Evolutionary conservation across 1,139 yeast species (phyloP), one percentile per base, ranked within the genome.

Genomic region (Candida neerlandica): DNA sequence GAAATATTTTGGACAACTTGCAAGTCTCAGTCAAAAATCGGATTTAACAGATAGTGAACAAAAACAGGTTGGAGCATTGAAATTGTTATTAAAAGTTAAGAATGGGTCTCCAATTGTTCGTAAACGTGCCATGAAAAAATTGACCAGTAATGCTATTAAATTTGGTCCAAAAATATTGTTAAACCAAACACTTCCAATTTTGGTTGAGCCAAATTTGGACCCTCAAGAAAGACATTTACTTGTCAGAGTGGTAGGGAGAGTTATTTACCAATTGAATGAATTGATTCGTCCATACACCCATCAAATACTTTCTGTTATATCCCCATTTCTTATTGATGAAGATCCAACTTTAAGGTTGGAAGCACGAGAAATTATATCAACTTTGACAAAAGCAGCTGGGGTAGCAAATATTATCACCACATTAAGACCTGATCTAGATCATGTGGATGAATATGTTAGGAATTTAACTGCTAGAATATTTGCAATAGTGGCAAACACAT

Each of bases 161-260:
- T 81, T 85, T 58, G 97, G 97, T 0, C 86, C 97, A 0, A 78
- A 81, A 46, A 64, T 83, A 0, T 64, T 91, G 18, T 86, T 92
- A 59, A 80, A 82, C 50, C 85, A 82, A 53, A 75, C 89, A 6
- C 70, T 92, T 14, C 96, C 97, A 0, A 67, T 92, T 15, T 68
- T 92, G 35, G 71, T 87, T 62, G 97, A 90, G 55, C 84, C 84
- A 21, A 69, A 81, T 7, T 69, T 91, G 38, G 95, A 86, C 56
- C 95, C 89, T 47, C 91, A 85, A 57, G 97, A 92, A 63, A 76
- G 96, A 29, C 96, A 91, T 67, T 65, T 89, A 14, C 70, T 92
- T 50, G 88, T 90, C 11, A 92, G 91, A 62, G 80, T 89, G 9
- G 69, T 89, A 12, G 91, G 87, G 34, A 73, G 96, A 40, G 74